Percentiles rank a stretch among this genome's conserved stretches.
Evolutionary conservation across 768 basidiomycete genomes (phyloP).

Genomic region (Rossbeevera mucosa): DNA sequence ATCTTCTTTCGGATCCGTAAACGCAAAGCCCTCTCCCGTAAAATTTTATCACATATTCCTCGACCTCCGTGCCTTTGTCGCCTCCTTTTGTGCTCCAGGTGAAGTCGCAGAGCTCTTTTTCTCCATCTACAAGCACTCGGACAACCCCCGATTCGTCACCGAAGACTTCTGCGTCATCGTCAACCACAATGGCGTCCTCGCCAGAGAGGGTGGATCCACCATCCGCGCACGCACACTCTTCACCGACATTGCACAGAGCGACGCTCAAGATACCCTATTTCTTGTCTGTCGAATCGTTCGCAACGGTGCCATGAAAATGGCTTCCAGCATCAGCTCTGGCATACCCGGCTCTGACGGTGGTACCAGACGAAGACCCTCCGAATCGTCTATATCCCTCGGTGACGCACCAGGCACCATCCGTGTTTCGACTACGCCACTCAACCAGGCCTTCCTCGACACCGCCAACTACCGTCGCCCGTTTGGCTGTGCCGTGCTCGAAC

Average conservation of each 20-base stretch:
- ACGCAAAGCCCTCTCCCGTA: slow-evolving; percentile 40
- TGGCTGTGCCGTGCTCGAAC: slow-evolving; percentile 90
- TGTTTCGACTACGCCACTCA: slow-evolving; percentile 19
- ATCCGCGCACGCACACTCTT: slow-evolving; percentile 79
- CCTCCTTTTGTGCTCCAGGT: slow-evolving; percentile 82
- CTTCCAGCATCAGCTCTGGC: slow-evolving; percentile 48
- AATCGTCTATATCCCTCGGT: slow-evolving; percentile 40
- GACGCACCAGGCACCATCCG: slow-evolving; percentile 28
- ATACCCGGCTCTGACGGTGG: slow-evolving; percentile 35
- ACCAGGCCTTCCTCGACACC: slow-evolving; percentile 31
- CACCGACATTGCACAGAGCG: slow-evolving; percentile 79
- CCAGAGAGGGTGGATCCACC: slow-evolving; percentile 64
- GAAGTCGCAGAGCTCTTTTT: slow-evolving; percentile 94
- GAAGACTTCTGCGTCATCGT: slow-evolving; percentile 90
- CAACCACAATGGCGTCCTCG: slow-evolving; percentile 85
- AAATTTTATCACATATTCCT: slow-evolving; percentile 89
- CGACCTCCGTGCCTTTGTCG: slow-evolving; percentile 89
- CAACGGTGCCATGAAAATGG: slow-evolving; percentile 81
- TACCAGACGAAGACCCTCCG: slow-evolving; percentile 50
- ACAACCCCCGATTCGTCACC: slow-evolving; percentile 74
- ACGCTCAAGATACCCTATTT: slow-evolving; percentile 81
- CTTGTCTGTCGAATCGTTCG: slow-evolving; percentile 89
- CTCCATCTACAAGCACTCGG: slow-evolving; percentile 83
- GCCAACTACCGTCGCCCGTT: slow-evolving; percentile 78
- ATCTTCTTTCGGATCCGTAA: slow-evolving; percentile 11